These are phyloP conservation scores for Adansonia grandidieri DNA, from an alignment of 441 rosid genomes.

Conservation along the genomic window DNA sequence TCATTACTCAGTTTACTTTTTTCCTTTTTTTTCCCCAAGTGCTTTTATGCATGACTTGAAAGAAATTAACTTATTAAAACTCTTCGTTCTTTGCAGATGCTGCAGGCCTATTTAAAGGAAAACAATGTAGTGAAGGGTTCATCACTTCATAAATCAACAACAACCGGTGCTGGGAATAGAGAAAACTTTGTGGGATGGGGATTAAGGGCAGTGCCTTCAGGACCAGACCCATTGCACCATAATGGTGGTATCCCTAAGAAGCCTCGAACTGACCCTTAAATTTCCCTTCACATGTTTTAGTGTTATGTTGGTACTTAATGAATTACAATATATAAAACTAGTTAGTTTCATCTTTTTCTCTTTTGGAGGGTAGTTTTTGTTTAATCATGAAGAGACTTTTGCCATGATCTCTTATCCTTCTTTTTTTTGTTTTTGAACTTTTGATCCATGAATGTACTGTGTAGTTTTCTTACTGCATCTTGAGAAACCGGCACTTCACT, in stretches of 20 bases:
- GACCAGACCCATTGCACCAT: constrained; percentile 83
- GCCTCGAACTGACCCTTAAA: constrained; percentile 53
- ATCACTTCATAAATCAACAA: not conserved
- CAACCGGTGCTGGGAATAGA: constrained; percentile 1
- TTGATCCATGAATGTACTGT: not conserved
- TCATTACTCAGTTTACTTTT: not conserved
- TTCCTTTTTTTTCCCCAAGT: too few species aligned
- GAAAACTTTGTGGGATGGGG: constrained; percentile 35
- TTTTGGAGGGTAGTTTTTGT: constrained; percentile 12
- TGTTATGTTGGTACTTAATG: not conserved
- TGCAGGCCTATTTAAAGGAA: constrained; percentile 9
- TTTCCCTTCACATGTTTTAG: not conserved
- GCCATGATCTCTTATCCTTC: not conserved
- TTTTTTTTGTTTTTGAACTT: not conserved
- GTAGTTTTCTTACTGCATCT: not conserved
- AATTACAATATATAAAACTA: not conserved
- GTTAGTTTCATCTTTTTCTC: not conserved
- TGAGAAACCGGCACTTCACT: not conserved
- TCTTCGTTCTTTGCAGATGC: constrained; percentile 20
- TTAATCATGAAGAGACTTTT: not conserved
- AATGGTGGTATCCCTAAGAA: constrained; percentile 61
- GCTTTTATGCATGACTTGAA: not conserved
- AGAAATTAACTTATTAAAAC: not conserved
- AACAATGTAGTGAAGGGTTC: constrained; percentile 16
- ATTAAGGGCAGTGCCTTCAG: constrained; percentile 65